These are phyloP conservation scores for Suillus sp. DNA, from an alignment of 768 basidiomycete species.

Conservation along the genomic window DNA sequence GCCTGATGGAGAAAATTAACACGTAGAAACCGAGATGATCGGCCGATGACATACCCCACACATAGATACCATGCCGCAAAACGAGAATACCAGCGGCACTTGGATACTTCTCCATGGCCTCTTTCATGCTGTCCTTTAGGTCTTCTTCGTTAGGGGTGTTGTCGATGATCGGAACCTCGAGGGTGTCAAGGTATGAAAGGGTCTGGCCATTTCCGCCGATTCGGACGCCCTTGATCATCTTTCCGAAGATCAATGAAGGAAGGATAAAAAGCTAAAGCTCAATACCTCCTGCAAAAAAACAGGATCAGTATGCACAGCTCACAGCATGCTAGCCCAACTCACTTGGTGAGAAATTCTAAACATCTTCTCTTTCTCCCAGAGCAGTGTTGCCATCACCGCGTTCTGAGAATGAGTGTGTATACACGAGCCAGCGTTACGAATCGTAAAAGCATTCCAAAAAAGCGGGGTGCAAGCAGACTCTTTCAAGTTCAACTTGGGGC, in stretches of 20 bases:
- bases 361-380: constrained; percentile 61
- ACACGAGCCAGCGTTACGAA: constrained; percentile 78
- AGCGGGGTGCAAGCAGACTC: constrained; percentile 89
- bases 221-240: constrained; percentile 94
- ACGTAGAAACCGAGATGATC: constrained; percentile 7
- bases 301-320: background rate
- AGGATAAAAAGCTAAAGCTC: background rate
- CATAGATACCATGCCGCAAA: constrained; percentile 78
- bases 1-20: constrained; percentile 37
- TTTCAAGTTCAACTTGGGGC: constrained; percentile 69
- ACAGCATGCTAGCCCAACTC: background rate
- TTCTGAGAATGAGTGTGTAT: constrained; percentile 93
- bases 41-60: constrained; percentile 63
- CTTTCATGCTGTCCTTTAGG: constrained; percentile 84
- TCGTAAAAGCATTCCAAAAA: constrained; percentile 90
- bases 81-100: constrained; percentile 79
- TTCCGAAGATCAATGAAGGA: constrained; percentile 2
- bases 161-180: constrained; percentile 85
- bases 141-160: constrained; percentile 93
- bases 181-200: constrained; percentile 81
- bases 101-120: constrained; percentile 79
- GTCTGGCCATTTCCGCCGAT: constrained; percentile 74
- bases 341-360: constrained; percentile 88
- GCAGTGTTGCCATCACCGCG: constrained; percentile 84
- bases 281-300: constrained; percentile 46